Conservation (phyloP, 75 land plant species). For the Chamaecyparis obtusa region DNA sequence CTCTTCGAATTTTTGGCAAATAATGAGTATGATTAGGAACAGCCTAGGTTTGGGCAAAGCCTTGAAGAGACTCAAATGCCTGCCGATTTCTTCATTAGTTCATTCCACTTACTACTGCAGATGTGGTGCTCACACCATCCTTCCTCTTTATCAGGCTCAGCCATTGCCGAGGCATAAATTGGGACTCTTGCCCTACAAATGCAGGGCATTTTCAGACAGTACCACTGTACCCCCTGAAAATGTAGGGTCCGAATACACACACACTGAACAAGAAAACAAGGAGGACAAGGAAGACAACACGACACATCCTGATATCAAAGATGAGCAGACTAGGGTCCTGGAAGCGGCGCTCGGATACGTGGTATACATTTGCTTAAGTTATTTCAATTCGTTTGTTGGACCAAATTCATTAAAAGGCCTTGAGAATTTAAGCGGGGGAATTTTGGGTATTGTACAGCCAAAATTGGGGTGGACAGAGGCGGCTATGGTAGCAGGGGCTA, state of each 20-base stretch:
- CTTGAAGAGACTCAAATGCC: not conserved
- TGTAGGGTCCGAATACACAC: not conserved
- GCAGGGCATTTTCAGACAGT: not conserved
- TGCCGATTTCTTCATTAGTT: not conserved
- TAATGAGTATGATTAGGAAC: not conserved
- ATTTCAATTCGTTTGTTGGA: not conserved
- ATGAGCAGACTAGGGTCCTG: constrained; percentile 77
- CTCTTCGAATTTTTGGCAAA: not conserved
- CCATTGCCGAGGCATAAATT: not conserved
- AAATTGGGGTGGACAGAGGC: constrained; percentile 80
- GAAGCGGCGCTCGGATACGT: constrained; percentile 73
- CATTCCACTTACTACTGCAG: not conserved
- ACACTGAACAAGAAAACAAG: not conserved
- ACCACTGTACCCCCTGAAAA: not conserved
- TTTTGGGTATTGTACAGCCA: constrained; percentile 32
- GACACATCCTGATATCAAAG: constrained; percentile 16
- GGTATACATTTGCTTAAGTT: constrained; percentile 25
- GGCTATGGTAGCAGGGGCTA: constrained; percentile 87
- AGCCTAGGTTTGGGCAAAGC: not conserved
- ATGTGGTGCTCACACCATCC: not conserved
- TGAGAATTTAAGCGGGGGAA: not conserved
- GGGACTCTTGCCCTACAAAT: not conserved
- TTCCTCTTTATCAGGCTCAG: not conserved
- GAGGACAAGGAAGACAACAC: constrained; percentile 4
- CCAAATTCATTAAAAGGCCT: not conserved